Conservation (phyloP, 257 asterid genomes). For the Fraxinus quadrangulata region DNA sequence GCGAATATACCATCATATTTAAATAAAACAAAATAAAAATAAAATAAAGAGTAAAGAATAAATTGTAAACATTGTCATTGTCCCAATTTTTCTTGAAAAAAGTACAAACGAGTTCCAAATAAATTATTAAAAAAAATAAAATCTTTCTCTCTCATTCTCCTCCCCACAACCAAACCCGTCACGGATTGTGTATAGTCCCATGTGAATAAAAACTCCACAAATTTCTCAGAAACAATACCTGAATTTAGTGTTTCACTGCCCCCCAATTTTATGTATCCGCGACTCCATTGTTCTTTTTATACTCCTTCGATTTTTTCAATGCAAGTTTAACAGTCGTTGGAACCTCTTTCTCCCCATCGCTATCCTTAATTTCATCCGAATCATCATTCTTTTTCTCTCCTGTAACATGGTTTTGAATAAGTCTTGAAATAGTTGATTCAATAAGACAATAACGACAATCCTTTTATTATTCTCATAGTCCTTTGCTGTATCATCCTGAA, state of each 20-base stretch:
- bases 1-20: too few species aligned
- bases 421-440: background rate
- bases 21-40: too few species aligned
- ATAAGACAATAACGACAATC: background rate
- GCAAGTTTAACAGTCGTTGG: constrained; percentile 48
- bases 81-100: too few species aligned
- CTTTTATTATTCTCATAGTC: background rate
- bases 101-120: too few species aligned
- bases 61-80: too few species aligned
- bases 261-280: constrained; percentile 15
- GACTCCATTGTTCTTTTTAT: constrained; percentile 42
- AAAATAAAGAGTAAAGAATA: too few species aligned
- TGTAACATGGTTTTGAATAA: background rate
- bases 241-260: constrained; percentile 26
- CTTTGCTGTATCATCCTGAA: background rate
- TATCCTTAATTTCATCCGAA: constrained; percentile 19
- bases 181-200: constrained; percentile 1
- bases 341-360: constrained; percentile 34
- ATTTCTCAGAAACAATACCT: constrained; percentile 40
- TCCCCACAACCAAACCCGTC: too few species aligned
- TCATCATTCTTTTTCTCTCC: background rate
- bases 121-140: too few species aligned
- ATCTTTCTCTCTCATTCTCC: too few species aligned
- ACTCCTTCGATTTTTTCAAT: constrained; percentile 55
- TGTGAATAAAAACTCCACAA: background rate